These are phyloP conservation scores for Solanum hybrid DNA, from an alignment of 305 asterid genomes.

Conservation along the genomic window DNA sequence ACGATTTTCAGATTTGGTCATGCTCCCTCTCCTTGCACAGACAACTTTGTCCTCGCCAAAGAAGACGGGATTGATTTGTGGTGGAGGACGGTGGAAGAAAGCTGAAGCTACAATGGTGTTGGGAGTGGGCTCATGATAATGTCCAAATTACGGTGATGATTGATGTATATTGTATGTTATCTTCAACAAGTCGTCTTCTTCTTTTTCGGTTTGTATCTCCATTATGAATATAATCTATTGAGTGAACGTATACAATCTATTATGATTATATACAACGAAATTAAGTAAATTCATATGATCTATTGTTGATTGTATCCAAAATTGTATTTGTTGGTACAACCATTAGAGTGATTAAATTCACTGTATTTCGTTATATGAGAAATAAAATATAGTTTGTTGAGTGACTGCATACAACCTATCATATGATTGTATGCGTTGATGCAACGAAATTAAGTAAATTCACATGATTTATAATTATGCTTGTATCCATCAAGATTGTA, in stretches of 20 bases:
- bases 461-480: background rate
- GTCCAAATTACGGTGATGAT: background rate
- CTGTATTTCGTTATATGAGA: background rate
- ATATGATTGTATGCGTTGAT: background rate
- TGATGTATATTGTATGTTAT: background rate
- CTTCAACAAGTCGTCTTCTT: background rate
- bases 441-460: background rate
- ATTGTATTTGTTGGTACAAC: background rate
- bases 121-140: background rate
- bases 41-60: background rate
- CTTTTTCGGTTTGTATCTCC: background rate
- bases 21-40: background rate
- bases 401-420: background rate
- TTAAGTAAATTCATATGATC: background rate
- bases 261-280: background rate
- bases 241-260: background rate
- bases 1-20: background rate
- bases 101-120: background rate
- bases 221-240: background rate
- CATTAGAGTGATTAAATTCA: background rate
- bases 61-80: background rate
- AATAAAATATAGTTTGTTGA: background rate
- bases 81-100: background rate
- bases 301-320: background rate
- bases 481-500: background rate